A percentile compares a stretch with the other conserved stretches of the same genome.
Evolutionary conservation across 805 yeast species (phyloP).

Genomic region (Blastobotrys robertii): DNA sequence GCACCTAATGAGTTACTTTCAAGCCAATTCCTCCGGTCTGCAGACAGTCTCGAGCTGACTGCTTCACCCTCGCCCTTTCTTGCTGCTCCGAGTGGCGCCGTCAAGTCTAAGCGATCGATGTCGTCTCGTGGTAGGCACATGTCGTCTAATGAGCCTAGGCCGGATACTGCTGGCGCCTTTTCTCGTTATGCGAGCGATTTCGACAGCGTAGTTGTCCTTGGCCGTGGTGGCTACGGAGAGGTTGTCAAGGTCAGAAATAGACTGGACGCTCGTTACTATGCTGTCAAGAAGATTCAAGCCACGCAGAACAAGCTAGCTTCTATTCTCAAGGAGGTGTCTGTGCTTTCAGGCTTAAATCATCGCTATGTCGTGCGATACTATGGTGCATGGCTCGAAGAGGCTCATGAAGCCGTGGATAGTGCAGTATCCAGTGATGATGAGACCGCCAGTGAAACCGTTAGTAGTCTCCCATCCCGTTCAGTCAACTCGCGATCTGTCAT

Average conservation of each 20-base stretch:
- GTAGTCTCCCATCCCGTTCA: slow-evolving; percentile 1
- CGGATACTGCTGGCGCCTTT: slow-evolving; percentile 13
- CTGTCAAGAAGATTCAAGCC: slow-evolving; percentile 84
- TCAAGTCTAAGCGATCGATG: not conserved
- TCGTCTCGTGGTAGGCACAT: not conserved
- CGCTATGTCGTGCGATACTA: slow-evolving; percentile 94
- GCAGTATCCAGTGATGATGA: slow-evolving; percentile 3
- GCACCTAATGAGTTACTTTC: slow-evolving; percentile 81
- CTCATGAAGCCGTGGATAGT: slow-evolving; percentile 21
- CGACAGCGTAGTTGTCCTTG: slow-evolving; percentile 85
- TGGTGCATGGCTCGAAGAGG: slow-evolving; percentile 95
- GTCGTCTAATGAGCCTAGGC: not conserved
- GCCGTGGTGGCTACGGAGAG: slow-evolving; percentile 96
- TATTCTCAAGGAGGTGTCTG: slow-evolving; percentile 81
- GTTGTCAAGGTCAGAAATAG: slow-evolving; percentile 94
- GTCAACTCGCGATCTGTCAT: not conserved
- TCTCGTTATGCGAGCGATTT: slow-evolving; percentile 88
- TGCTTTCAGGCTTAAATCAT: slow-evolving; percentile 84
- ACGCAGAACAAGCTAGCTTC: slow-evolving; percentile 68
- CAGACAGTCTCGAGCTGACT: not conserved
- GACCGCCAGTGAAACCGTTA: not conserved
- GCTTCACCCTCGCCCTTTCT: not conserved
- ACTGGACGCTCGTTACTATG: slow-evolving; percentile 90
- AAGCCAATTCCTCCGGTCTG: slow-evolving; percentile 65
- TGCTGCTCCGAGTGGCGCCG: not conserved